Evolutionary conservation across 805 yeast genomes (phyloP).

Genomic region (Limtongozyma cylindracea): DNA sequence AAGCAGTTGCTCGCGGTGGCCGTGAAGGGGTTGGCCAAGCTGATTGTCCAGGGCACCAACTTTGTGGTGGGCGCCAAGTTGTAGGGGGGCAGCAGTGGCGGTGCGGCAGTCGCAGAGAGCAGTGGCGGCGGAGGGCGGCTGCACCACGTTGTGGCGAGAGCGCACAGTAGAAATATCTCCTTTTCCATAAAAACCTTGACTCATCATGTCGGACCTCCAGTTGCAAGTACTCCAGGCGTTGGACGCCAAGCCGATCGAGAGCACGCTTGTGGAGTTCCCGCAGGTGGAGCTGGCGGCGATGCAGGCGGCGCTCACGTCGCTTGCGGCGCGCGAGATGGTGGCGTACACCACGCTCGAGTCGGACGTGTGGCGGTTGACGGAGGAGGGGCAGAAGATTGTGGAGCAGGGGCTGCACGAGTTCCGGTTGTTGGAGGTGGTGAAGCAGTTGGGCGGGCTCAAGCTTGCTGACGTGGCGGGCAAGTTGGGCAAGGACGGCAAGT

Average conservation of each 20-base stretch:
- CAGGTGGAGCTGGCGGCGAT: constrained; percentile 33
- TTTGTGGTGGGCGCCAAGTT: too few relatives aligned
- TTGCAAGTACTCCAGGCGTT: constrained; percentile 36
- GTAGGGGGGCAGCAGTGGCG: too few relatives aligned
- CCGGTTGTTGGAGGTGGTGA: constrained; percentile 51
- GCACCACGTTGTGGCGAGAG: too few relatives aligned
- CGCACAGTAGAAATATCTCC: neutral
- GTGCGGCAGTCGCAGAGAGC: too few relatives aligned
- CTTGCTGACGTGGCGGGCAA: constrained; percentile 48
- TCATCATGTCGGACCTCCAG: constrained; percentile 45
- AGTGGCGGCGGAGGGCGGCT: too few relatives aligned
- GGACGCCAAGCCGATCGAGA: constrained; percentile 30
- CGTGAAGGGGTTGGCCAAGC: constrained; percentile 22
- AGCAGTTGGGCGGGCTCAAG: constrained; percentile 55
- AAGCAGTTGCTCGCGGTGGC: constrained; percentile 26
- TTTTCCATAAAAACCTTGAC: neutral
- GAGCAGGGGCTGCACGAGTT: constrained; percentile 76
- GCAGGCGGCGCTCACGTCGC: constrained; percentile 68
- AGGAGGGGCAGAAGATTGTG: constrained; percentile 64
- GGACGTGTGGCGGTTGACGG: constrained; percentile 51
- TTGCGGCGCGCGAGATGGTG: constrained; percentile 67
- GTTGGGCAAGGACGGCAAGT: constrained; percentile 63
- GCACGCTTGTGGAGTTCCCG: constrained; percentile 46
- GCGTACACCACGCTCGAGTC: constrained; percentile 45
- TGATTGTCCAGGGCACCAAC: constrained; percentile 31